A percentile compares a stretch with the other conserved stretches of the same genome.
phyloP scores from a whole-genome alignment of 495 filamentous ascomycete species.

The Cercophora newfieldiana region DNA sequence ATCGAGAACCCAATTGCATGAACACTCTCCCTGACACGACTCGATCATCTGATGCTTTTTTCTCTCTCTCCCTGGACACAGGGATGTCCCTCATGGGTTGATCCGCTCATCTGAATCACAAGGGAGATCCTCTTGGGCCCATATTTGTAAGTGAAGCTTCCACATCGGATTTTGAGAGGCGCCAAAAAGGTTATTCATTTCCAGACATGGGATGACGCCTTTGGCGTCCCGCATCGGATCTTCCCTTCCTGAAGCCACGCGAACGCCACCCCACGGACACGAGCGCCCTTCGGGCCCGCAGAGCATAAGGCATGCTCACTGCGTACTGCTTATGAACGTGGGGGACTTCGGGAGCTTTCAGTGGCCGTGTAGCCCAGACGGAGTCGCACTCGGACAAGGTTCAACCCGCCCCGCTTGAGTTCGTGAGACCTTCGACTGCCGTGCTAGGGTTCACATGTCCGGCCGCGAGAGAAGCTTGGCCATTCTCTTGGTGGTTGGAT shows the following conservation, averaged over 20 bases:
- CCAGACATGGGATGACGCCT: neutral
- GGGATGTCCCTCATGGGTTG: neutral
- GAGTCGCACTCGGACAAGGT: neutral
- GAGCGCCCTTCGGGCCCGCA: no score
- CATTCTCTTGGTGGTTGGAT: neutral
- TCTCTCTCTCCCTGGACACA: neutral
- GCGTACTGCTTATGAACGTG: no score
- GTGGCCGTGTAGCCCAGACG: no score
- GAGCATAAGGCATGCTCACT: no score
- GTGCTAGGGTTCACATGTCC: neutral
- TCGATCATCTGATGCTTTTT: neutral
- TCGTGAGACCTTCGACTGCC: neutral
- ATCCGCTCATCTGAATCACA: neutral
- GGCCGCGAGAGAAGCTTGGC: neutral
- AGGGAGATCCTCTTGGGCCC: neutral
- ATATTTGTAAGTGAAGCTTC: neutral
- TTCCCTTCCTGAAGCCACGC: no score
- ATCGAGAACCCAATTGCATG: no score
- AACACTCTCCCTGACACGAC: neutral
- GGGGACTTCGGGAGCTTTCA: no score
- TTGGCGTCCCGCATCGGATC: neutral
- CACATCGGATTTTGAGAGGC: neutral
- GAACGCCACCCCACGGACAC: no score
- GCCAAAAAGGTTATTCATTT: neutral
- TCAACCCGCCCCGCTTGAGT: neutral